Base-by-base conservation (phyloP, 2,329 filamentous ascomycete species). In the Colletotrichum coccodes region DNA sequence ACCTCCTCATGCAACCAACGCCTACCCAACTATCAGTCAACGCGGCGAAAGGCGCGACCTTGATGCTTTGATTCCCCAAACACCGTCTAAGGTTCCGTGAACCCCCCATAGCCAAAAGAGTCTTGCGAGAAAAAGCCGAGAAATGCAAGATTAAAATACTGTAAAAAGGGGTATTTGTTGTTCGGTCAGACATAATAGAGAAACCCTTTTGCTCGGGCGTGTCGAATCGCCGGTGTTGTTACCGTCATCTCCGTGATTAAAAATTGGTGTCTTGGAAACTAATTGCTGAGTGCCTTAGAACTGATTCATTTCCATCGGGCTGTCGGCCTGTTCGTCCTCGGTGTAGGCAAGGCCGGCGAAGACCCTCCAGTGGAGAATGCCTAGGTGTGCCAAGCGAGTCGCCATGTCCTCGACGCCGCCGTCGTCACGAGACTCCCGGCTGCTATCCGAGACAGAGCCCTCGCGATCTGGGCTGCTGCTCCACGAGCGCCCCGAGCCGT, bases 281-380 rank as follows among this genome's bases (percentile, higher is more conserved):
- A 9, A 52, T 8, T 21, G 23, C 4, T 18, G 34, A 14, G 21
- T 44, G 21, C 36, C 34, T 73, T 56, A 76, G 28, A 75, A 72
- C 54, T 73, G 71, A 21, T 68, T 72, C 53, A 69, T 72, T 46
- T 82, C 79, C 61, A 79, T 68, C 32, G 73, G 70, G 75, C 79
- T 78, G 56, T 77, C 78, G 58, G 58, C 63, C 60, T 83, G 79
- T 34, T 74, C 68, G 32, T 83, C 84, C 30, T 79, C 79, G 16
- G 81, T 72, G 76, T 97, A 97, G 14, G 92, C 89, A 60, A 97
- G 83, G 2, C 89, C 88, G 1, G 89, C 88, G 94, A 95, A 98
- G 3, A 97, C 92, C 56, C 93, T 88, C 94, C 95, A 98, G 79
- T 98, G 94, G 28, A 98, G 82, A 6, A 96, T 86, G 16, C 93